These are phyloP conservation scores for Cicer pinnatifidum DNA, from an alignment of 306 rosid genomes.

Conservation along the genomic window DNA sequence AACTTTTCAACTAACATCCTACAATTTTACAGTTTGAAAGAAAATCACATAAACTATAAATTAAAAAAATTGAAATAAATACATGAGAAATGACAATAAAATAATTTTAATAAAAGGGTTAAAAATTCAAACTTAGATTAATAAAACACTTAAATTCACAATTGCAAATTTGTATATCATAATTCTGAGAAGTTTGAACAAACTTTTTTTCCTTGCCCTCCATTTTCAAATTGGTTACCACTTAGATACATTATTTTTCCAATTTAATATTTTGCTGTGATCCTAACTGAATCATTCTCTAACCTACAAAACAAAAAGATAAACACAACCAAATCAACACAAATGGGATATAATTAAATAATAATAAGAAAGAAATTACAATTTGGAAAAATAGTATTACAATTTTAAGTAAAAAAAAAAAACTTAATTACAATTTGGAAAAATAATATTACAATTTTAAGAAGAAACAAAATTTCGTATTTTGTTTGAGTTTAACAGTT, in stretches of 20 bases:
- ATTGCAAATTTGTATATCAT: not conserved
- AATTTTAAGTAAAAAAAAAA: no score
- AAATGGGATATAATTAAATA: not conserved
- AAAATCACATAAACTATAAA: not conserved
- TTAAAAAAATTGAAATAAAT: not conserved
- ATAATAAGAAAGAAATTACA: no score
- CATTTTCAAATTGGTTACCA: constrained; percentile 30
- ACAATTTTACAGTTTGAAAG: constrained; percentile 22
- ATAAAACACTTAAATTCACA: constrained; percentile 38
- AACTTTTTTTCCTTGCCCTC: constrained; percentile 16
- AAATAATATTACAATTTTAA: no score
- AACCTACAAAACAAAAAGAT: constrained; percentile 45
- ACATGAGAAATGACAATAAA: constrained; percentile 17
- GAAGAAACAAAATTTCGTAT: no score
- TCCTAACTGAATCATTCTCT: constrained; percentile 2
- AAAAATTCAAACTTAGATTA: not conserved
- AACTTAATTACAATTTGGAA: no score
- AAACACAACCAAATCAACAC: not conserved
- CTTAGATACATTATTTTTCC: constrained; percentile 16
- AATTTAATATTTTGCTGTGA: constrained; percentile 26
- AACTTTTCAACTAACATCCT: not conserved
- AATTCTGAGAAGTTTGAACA: constrained; percentile 19
- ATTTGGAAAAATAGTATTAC: no score
- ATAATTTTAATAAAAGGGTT: not conserved
- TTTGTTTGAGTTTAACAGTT: not conserved